Conservation (phyloP, 176 grass and related monocot genomes). For the Panicum miliaceum region DNA sequence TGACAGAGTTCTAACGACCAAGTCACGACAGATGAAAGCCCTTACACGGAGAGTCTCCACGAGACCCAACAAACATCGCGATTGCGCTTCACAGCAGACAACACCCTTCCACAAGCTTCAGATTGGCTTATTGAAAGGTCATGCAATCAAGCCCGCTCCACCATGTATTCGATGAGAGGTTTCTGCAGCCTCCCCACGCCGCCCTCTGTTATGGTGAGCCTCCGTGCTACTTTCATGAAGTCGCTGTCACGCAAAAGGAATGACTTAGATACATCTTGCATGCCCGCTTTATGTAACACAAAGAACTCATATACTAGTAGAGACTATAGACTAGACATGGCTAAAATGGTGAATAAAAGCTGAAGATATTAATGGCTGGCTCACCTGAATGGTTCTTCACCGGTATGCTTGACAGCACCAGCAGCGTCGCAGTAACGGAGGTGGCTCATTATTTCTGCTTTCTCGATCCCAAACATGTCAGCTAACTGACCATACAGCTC, state of each 20-base stretch:
- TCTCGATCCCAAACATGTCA: slow-evolving; percentile 81
- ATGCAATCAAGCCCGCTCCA: slow-evolving; percentile 47
- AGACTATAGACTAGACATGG: not conserved
- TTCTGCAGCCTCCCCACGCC: slow-evolving; percentile 40
- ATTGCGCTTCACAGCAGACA: slow-evolving; percentile 25
- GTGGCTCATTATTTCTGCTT: slow-evolving; percentile 66
- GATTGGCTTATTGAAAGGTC: not conserved
- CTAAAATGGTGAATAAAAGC: not conserved
- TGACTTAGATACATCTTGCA: not conserved
- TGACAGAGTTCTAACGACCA: slow-evolving; percentile 12
- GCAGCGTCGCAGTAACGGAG: slow-evolving; percentile 68
- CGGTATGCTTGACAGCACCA: slow-evolving; percentile 68
- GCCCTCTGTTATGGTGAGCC: slow-evolving; percentile 61
- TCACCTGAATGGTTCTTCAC: slow-evolving; percentile 78
- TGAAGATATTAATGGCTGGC: not conserved
- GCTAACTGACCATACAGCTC: slow-evolving; percentile 66
- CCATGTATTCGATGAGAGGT: slow-evolving; percentile 48
- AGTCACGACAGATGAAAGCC: not conserved
- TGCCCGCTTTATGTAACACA: not conserved
- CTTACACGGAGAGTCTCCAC: slow-evolving; percentile 20
- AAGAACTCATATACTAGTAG: not conserved
- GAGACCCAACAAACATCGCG: not conserved
- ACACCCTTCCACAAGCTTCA: slow-evolving; percentile 29
- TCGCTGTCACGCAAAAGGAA: slow-evolving; percentile 46
- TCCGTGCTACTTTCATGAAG: slow-evolving; percentile 78